Base-by-base conservation (phyloP, 139 green algal genomes). In the Chlamydomonas schloesseri region DNA sequence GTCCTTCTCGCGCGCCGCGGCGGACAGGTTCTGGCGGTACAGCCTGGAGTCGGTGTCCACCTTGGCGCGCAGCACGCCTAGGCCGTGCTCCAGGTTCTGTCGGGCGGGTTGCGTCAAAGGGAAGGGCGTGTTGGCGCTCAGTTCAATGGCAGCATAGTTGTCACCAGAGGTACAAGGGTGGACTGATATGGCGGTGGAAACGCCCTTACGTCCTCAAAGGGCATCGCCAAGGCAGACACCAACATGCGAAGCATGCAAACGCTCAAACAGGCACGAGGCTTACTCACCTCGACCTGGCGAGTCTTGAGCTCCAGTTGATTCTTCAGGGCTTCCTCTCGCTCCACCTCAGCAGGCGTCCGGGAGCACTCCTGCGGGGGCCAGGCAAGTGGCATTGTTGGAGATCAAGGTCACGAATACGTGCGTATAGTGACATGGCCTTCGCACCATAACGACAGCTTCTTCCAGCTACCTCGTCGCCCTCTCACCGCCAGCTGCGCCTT, bases 401-500 rank as follows among this genome's bases (percentile, higher is more conserved):
- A n/a, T n/a, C n/a, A n/a, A n/a, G n/a, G n/a, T n/a, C n/a, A n/a
- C n/a, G n/a, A n/a, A n/a, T n/a, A n/a, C n/a, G n/a, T n/a, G n/a
- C n/a, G n/a, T n/a, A n/a, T n/a, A n/a, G n/a, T n/a, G n/a, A n/a
- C n/a, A n/a, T n/a, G n/a, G n/a, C n/a, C n/a, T n/a, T n/a, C 60
- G 13, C 18, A 33, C 24, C 33, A 2, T 33, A 18, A 68, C 18
- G 33, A 18, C n/a, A n/a, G 58, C 58, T 65, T 11, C 17, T 20
- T 65, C 17, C 58, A 14, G 60, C 60, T 24, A 29, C 1, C n/a
- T n/a, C n/a, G n/a, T n/a, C n/a, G n/a, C n/a, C 29, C 6, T 4
- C 76, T 62, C 47, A 84, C 78, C 78, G 87, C 26, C n/a, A 92
- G 79, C 47, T 84, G 76, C 77, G 88, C 77, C 73, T 92, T 92